phyloP scores from a whole-genome alignment of 2,329 filamentous ascomycete genomes.

The Emergomyces orientalis region DNA sequence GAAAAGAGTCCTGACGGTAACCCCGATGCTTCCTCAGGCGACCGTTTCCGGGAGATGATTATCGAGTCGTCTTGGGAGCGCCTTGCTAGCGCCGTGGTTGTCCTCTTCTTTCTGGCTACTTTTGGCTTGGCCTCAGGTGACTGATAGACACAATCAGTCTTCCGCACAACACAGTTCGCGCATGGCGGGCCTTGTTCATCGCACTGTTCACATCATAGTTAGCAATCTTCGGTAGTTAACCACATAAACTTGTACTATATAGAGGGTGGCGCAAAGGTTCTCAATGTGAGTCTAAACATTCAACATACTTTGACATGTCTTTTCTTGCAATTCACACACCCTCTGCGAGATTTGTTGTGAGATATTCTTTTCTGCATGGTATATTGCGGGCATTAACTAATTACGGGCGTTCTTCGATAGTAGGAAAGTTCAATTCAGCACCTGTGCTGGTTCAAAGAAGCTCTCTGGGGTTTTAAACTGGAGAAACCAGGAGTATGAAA shows the following conservation, averaged over 20 bases:
- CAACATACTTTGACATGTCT: slow-evolving; percentile 6
- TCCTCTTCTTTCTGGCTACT: neutral
- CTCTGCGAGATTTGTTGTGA: slow-evolving; percentile 8
- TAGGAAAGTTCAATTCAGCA: no score
- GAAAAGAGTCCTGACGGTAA: neutral
- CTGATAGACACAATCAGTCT: slow-evolving; percentile 13
- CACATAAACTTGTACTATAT: neutral
- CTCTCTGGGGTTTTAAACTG: neutral
- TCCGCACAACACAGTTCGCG: slow-evolving; percentile 13
- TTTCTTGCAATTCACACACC: slow-evolving; percentile 7
- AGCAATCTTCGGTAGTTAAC: neutral
- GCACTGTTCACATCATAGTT: slow-evolving; percentile 2
- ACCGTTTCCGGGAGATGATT: neutral
- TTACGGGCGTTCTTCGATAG: neutral
- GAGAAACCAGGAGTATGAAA: neutral
- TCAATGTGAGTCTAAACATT: neutral
- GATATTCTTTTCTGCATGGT: slow-evolving; percentile 7
- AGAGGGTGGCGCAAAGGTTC: neutral
- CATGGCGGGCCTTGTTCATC: slow-evolving; percentile 17
- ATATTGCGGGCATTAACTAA: neutral
- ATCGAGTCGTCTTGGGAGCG: neutral
- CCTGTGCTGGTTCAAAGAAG: neutral
- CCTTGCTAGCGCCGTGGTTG: neutral
- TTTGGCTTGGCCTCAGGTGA: neutral
- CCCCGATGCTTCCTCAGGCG: neutral